Percentiles rank a stretch among this genome's conserved stretches.
These are phyloP conservation scores for Larix kaempferi DNA, from an alignment of 75 land plant species.

Conservation along the genomic window DNA sequence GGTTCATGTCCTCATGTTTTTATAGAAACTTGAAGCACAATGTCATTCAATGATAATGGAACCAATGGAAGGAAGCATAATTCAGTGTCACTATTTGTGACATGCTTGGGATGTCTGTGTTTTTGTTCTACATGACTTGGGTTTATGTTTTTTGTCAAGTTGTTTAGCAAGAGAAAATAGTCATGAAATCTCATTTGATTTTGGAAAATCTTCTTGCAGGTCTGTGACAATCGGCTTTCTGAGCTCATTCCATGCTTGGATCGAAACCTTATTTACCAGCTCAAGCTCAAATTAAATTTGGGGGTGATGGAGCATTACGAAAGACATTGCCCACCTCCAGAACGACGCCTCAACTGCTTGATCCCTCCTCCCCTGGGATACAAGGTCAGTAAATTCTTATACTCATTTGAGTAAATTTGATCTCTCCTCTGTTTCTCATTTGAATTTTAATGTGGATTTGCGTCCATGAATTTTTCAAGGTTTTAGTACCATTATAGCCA, in stretches of 20 bases:
- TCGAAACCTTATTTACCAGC: slow-evolving; percentile 50
- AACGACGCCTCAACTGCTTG: slow-evolving; percentile 78
- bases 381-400: slow-evolving; percentile 48
- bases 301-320: slow-evolving; percentile 94
- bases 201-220: slow-evolving; percentile 34
- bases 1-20: neutral
- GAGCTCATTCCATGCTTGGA: slow-evolving; percentile 97
- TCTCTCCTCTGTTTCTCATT: too few relatives aligned
- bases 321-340: slow-evolving; percentile 87
- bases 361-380: slow-evolving; percentile 92
- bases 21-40: neutral
- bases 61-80: neutral
- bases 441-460: too few relatives aligned
- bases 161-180: neutral
- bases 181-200: neutral
- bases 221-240: slow-evolving; percentile 68
- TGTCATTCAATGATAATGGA: neutral
- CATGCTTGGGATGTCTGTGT: neutral
- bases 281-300: slow-evolving; percentile 76
- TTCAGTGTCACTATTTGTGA: neutral
- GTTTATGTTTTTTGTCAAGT: neutral
- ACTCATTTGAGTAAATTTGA: neutral
- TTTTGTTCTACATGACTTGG: neutral
- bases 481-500: too few relatives aligned
- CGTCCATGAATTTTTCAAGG: too few relatives aligned